Percentiles rank a stretch among this genome's conserved stretches.
Conservation (phyloP, 2,329 filamentous ascomycete genomes). For the Sporothrix euskadiensis region DNA sequence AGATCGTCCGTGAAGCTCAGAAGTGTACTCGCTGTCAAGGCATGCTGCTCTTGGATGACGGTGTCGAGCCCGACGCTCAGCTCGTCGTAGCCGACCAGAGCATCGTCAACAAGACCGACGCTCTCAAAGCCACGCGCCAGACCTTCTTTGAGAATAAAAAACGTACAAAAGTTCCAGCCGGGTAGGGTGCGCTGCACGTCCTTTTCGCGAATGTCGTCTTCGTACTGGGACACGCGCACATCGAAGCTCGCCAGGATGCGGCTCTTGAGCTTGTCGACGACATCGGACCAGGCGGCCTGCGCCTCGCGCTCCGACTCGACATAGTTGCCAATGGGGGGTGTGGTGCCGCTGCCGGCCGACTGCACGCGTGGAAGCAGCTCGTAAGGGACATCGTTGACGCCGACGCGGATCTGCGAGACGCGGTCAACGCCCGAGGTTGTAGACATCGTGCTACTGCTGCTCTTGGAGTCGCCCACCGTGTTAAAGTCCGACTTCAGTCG, state of each 20-base stretch:
- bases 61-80: conserved; percentile 83
- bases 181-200: conserved; percentile 83
- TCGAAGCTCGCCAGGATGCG: conserved; percentile 90
- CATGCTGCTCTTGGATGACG: conserved; percentile 70
- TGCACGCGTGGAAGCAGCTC: conserved; percentile 56
- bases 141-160: conserved; percentile 96
- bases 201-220: conserved; percentile 94
- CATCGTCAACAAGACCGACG: conserved; percentile 93
- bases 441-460: conserved; percentile 70
- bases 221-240: conserved; percentile 85
- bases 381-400: conserved; percentile 67
- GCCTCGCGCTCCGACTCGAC: conserved; percentile 74
- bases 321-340: conserved; percentile 49
- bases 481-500: conserved; percentile 92
- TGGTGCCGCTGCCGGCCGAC: conserved; percentile 58
- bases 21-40: conserved; percentile 62
- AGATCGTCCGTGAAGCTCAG: conserved; percentile 73
- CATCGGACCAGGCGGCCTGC: conserved; percentile 77
- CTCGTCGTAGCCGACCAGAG: conserved; percentile 91
- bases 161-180: conserved; percentile 99
- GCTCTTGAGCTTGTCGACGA: conserved; percentile 82
- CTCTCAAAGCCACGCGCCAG: conserved; percentile 92
- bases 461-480: conserved; percentile 46
- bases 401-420: conserved; percentile 81
- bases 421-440: conserved; percentile 72